A percentile compares a stretch with the other conserved stretches of the same genome.
Evolutionary conservation across 306 rosid species (phyloP).

Genomic region (Betula pendula): DNA sequence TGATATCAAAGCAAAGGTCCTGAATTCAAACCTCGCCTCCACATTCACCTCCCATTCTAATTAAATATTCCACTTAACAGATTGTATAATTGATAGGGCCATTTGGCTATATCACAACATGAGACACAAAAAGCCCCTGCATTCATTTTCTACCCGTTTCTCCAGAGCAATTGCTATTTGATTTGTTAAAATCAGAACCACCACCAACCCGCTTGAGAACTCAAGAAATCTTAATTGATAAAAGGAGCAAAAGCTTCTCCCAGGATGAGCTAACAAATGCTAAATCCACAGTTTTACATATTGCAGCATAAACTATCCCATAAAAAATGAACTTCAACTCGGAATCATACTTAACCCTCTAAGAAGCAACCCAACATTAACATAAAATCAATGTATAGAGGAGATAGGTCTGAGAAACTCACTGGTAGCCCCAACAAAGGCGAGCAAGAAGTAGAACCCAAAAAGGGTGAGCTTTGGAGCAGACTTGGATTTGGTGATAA

Average conservation of each 20-base stretch:
- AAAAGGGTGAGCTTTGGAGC: slow-evolving; percentile 90
- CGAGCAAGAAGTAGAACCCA: slow-evolving; percentile 89
- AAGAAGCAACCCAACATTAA: not conserved
- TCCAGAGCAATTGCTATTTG: not conserved
- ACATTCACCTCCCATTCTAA: no score
- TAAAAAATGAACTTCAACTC: not conserved
- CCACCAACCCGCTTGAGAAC: not conserved
- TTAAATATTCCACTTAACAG: no score
- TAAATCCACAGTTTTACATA: not conserved
- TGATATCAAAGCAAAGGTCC: no score
- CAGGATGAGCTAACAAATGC: not conserved
- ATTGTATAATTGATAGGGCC: not conserved
- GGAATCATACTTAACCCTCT: not conserved
- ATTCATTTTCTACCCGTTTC: not conserved
- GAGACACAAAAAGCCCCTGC: not conserved
- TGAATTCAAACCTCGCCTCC: no score
- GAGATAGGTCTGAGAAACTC: slow-evolving; percentile 32
- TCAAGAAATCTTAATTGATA: not conserved
- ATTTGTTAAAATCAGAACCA: not conserved
- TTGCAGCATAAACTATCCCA: not conserved
- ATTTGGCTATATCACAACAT: not conserved
- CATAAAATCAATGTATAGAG: not conserved
- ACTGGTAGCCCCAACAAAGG: slow-evolving; percentile 92
- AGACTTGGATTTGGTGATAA: slow-evolving; percentile 83
- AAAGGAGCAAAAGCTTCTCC: not conserved